Percentiles rank a stretch among this genome's conserved stretches.
phyloP scores from a whole-genome alignment of 345 rosid species.

The Eucalyptus curtisii region DNA sequence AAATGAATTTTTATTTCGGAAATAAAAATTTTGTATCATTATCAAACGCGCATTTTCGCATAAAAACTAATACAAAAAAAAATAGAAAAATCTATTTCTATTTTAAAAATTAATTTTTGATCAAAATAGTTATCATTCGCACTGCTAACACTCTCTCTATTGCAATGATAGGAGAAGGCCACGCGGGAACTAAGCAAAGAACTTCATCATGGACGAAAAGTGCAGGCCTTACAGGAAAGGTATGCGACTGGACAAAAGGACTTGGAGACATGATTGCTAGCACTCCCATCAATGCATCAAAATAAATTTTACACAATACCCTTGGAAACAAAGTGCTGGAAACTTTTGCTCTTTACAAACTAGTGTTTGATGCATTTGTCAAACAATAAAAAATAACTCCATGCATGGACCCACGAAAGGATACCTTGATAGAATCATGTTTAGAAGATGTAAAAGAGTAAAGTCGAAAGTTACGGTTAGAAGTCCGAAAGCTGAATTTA shows the following conservation, averaged over 20 bases:
- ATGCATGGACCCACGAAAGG: neutral
- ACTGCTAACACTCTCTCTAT: neutral
- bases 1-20: too few species aligned
- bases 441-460: neutral
- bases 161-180: neutral
- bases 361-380: neutral
- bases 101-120: too few species aligned
- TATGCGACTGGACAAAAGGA: neutral
- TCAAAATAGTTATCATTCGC: too few species aligned
- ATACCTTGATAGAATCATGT: neutral
- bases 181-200: neutral
- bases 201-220: neutral
- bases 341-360: neutral
- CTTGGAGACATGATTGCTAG: neutral
- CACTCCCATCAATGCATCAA: neutral
- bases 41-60: fast-evolving
- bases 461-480: neutral
- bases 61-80: too few species aligned
- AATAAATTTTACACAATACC: neutral
- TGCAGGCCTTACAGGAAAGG: neutral
- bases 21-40: too few species aligned
- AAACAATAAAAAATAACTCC: neutral
- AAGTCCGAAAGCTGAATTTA: neutral
- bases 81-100: too few species aligned
- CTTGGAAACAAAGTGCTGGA: neutral